Base-by-base conservation (phyloP, 2,329 filamentous ascomycete species). In the Sporothrix mexicana region DNA sequence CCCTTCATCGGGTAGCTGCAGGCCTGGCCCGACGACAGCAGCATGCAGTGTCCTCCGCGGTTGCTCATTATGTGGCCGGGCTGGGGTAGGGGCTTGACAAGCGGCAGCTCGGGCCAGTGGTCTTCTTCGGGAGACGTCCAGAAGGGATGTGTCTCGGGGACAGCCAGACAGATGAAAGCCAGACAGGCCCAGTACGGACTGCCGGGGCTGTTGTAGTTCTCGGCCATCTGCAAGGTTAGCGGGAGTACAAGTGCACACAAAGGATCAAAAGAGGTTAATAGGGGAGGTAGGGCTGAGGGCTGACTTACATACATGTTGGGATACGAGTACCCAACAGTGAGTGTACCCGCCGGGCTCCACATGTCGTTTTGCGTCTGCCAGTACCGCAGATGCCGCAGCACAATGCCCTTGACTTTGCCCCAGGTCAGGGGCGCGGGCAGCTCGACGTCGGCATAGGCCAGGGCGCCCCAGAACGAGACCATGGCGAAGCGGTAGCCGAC, bases 401-500 rank as follows among this genome's bases (percentile, higher is more conserved):
- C 85, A 15, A 95, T 86, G 1, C 93, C 92, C 80, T 93, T 94
- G 17, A 94, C 90, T 77, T 93, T 91, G 2, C 93, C 92, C 92
- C 92, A 94, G 2, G 90, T 92, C 70, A 95, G 82, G 0, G 92
- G 92, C 8, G 85, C 85, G 0, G 92, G 92, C 5, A 94, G 85
- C 70, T 93, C 91, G 69, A 94, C 90, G 76, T 90, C 90, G 3
- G 92, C 92, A 77, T 93, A 94, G 0, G 91, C 93, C 41, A 94
- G 82, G 0, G 92, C 91, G 13, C 91, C 90, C 92, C 92, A 95
- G 82, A 95, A 95, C 0, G 90, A 92, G n/a, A 91, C 90, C 90
- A 94, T 94, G 67, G 92, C 92, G 80, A 94, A 95, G n/a, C 92
- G 88, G 79, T 95, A 95, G 7, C 91, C 93, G 68, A 95, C 87